Evolutionary conservation across 257 asterid genomes (phyloP).

Genomic region (Ophiorrhiza pumila): DNA sequence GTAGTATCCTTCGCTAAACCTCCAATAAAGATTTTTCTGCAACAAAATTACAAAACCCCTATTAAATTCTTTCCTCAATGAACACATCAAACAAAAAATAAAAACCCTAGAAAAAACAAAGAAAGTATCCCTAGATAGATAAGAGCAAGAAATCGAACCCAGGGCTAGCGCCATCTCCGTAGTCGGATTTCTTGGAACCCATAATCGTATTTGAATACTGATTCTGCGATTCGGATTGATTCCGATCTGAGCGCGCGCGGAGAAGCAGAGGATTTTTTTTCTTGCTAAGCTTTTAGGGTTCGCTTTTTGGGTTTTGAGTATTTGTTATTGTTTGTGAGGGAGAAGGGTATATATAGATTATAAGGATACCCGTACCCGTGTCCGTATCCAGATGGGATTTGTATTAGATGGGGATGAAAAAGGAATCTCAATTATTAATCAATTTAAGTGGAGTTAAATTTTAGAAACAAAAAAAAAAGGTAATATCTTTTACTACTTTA

Average conservation of each 20-base stretch:
- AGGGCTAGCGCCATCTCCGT: constrained; percentile 94
- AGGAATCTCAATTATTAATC: no score
- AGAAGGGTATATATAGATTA: not conserved
- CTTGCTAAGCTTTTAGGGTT: constrained; percentile 43
- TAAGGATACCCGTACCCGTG: no score
- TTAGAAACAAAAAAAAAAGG: no score
- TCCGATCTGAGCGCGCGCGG: constrained; percentile 34
- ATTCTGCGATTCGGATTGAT: constrained; percentile 11
- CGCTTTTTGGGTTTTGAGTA: not conserved
- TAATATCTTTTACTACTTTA: no score
- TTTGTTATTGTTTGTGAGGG: not conserved
- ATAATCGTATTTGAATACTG: constrained; percentile 20
- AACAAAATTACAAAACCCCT: not conserved
- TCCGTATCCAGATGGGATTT: no score
- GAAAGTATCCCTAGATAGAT: constrained; percentile 9
- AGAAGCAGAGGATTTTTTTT: not conserved
- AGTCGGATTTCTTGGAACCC: constrained; percentile 79
- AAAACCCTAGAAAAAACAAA: not conserved
- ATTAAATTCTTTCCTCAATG: not conserved
- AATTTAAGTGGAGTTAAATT: no score
- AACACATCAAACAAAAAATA: not conserved
- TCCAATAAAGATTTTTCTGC: constrained; percentile 89
- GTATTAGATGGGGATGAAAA: no score
- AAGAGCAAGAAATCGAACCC: constrained; percentile 46
- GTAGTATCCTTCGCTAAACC: constrained; percentile 88